These are phyloP conservation scores for Bruguiera sexangula DNA, from an alignment of 345 rosid species.

Conservation along the genomic window DNA sequence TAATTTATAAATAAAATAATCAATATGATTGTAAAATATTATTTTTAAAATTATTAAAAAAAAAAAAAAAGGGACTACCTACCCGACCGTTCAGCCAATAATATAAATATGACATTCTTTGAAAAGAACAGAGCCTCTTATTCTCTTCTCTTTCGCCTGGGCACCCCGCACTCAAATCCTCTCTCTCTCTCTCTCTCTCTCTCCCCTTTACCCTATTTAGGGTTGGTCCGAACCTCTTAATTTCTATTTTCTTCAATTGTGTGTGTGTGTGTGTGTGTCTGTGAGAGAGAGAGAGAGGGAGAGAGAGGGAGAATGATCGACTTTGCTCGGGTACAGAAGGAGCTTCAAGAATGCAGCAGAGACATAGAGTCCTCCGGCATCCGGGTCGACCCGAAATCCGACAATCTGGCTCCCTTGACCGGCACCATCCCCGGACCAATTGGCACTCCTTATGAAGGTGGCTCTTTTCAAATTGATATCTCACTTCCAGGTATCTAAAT, in stretches of 20 bases:
- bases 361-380: slow-evolving; percentile 70
- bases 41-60: too few species aligned
- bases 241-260: neutral
- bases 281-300: neutral
- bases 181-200: too few species aligned
- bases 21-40: too few species aligned
- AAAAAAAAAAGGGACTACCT: too few species aligned
- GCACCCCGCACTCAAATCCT: neutral
- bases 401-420: slow-evolving; percentile 59
- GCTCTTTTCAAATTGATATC: slow-evolving; percentile 83
- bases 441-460: slow-evolving; percentile 94
- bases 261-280: neutral
- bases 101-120: too few species aligned
- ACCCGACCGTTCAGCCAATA: too few species aligned
- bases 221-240: neutral
- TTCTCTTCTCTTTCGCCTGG: neutral
- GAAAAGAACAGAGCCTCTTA: neutral
- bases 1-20: too few species aligned
- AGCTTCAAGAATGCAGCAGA: slow-evolving; percentile 82
- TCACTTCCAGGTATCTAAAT: slow-evolving; percentile 51
- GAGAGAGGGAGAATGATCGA: slow-evolving; percentile 51
- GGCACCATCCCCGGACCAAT: slow-evolving; percentile 87
- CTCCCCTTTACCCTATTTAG: too few species aligned
- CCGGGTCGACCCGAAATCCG: slow-evolving; percentile 67
- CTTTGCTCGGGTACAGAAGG: slow-evolving; percentile 82